These are phyloP conservation scores for Ophiostoma montium DNA, from an alignment of 2,329 filamentous ascomycete species.

Conservation along the genomic window DNA sequence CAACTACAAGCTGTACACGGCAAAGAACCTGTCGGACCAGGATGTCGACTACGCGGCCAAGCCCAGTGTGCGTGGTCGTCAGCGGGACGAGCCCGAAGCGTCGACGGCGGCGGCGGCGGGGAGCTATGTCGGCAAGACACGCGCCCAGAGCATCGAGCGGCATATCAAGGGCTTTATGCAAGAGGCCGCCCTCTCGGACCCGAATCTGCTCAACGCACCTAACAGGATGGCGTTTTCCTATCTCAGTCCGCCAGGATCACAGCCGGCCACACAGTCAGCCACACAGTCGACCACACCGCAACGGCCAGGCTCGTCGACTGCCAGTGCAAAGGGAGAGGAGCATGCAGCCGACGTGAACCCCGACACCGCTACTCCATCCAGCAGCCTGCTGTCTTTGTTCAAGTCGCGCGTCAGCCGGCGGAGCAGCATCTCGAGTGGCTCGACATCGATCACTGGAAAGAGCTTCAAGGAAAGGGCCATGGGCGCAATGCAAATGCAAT, in stretches of 20 bases:
- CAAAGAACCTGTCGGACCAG: conserved; percentile 13
- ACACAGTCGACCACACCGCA: not conserved
- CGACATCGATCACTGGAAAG: not conserved
- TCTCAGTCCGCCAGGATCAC: not conserved
- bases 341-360: conserved; percentile 1
- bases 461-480: conserved; percentile 12
- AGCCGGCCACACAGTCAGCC: not conserved
- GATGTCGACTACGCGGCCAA: not conserved
- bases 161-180: conserved; percentile 17
- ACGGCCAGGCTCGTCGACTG: not conserved
- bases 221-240: conserved; percentile 2
- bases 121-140: conserved; percentile 16
- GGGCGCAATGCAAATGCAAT: conserved; percentile 5
- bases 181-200: conserved; percentile 9
- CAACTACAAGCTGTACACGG: conserved; percentile 5
- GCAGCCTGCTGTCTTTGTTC: conserved; percentile 11
- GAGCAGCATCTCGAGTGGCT: conserved; percentile 9
- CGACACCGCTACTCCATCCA: not conserved
- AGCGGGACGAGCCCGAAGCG: not conserved
- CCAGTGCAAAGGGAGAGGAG: not conserved
- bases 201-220: not conserved
- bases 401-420: conserved; percentile 12
- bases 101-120: not conserved
- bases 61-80: conserved; percentile 10
- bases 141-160: conserved; percentile 18